phyloP scores from a whole-genome alignment of 2,329 filamentous ascomycete genomes.

The Microcera coccophila region DNA sequence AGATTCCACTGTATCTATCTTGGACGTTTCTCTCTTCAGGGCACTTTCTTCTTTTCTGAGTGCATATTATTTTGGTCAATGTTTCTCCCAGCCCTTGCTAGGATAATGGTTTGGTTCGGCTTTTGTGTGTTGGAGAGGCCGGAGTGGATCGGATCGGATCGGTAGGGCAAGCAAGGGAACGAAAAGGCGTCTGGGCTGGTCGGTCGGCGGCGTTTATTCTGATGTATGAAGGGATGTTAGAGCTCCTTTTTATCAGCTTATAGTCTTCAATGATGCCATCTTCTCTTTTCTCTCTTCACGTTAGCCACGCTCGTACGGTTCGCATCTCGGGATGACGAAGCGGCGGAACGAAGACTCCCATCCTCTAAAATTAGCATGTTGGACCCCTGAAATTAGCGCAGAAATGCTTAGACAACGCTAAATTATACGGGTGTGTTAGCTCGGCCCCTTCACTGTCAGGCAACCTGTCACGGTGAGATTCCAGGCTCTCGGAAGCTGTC shows the following conservation, averaged over 20 bases:
- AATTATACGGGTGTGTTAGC: too few relatives aligned
- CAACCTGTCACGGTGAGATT: too few relatives aligned
- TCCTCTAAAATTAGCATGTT: background rate
- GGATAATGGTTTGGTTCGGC: constrained; percentile 18
- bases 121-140: constrained; percentile 13
- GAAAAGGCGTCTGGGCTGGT: constrained; percentile 18
- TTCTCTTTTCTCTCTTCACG: constrained; percentile 13
- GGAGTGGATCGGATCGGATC: constrained; percentile 10
- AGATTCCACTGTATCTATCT: constrained; percentile 14
- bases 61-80: constrained; percentile 3
- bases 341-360: too few relatives aligned
- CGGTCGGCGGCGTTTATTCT: constrained; percentile 7
- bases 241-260: constrained; percentile 15
- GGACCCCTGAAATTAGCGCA: background rate
- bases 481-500: background rate
- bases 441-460: too few relatives aligned
- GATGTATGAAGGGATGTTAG: constrained; percentile 24
- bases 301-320: background rate
- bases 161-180: constrained; percentile 14
- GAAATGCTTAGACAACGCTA: too few relatives aligned
- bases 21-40: constrained; percentile 4
- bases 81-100: constrained; percentile 13
- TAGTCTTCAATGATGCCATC: constrained; percentile 21
- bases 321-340: background rate
- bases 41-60: constrained; percentile 6